Evolutionary conservation across 495 filamentous ascomycete genomes (phyloP), one percentile per base, ranked within the genome.

Genomic region (Trichoderma asperelloides): DNA sequence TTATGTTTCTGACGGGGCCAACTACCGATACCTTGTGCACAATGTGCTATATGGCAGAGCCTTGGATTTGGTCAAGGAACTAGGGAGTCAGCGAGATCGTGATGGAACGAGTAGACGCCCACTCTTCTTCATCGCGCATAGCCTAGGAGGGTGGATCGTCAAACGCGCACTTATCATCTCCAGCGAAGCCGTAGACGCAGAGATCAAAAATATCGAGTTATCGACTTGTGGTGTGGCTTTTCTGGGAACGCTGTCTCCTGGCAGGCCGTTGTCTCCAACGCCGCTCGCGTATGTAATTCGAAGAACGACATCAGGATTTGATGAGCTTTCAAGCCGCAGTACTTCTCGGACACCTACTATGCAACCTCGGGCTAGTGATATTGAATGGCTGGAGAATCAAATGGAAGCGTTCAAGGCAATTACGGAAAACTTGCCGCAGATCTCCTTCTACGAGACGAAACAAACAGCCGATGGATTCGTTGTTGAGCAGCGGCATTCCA

Each of bases 81-180:
- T 67, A 9, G 39, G 43, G 16, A n/a, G 28, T 40, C 57, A 63
- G 18, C 39, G 66, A 5, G 30, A 8, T 18, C 25, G 39, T 4
- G 25, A 28, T 7, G 66, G 60, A 4, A 63, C 66, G 12, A 47
- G 7, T 11, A 18, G 37, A 7, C 73, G 74, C 23, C 80, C 77
- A 0, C 60, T 78, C 3, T 69, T 82, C 41, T 82, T 84, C 70
- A 70, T 82, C 9, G 79, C 72, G 4, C 80, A 84, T 71, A 81
- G 78, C 69, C 72, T 83, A 15, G 78, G 81, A 39, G 81, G 79
- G 12, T 73, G 81, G 49, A 74, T 83, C 45, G 78, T 80, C 41
- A 81, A 82, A 63, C 71, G 77, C 25, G 67, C 70, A 62, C 65
- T 79, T 12, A 71, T 74, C 67, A 62, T 71, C 33, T 74, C 74